phyloP scores from a whole-genome alignment of 2,329 filamentous ascomycete species.

The Talaromyces sp. region DNA sequence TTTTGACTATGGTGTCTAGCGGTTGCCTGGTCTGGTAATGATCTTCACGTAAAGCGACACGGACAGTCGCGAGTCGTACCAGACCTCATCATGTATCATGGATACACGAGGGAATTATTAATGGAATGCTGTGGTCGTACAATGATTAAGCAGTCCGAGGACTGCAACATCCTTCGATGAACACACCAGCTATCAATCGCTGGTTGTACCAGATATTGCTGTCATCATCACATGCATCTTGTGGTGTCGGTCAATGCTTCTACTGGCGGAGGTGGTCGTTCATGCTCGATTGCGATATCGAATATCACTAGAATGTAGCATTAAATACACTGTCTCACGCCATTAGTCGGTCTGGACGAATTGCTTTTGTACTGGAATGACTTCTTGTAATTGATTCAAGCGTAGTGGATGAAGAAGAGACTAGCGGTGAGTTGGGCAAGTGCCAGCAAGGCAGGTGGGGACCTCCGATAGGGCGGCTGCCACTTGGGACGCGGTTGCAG shows the following conservation, averaged over 20 bases:
- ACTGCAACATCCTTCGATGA: too few relatives aligned
- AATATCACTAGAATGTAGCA: neutral
- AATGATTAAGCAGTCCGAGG: too few relatives aligned
- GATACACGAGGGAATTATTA: too few relatives aligned
- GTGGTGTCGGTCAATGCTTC: neutral
- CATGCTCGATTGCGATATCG: neutral
- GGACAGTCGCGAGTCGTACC: too few relatives aligned
- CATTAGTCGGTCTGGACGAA: neutral
- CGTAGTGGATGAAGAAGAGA: neutral
- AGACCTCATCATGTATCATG: too few relatives aligned
- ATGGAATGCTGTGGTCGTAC: too few relatives aligned
- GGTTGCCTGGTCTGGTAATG: too few relatives aligned
- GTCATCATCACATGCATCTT: neutral
- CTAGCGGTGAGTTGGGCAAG: slow-evolving; percentile 8
- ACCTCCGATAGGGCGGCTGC: neutral
- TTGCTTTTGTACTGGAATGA: neutral
- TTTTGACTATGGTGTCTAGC: too few relatives aligned
- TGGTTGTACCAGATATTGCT: neutral
- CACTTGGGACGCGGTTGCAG: slow-evolving; percentile 7
- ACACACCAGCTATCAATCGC: too few relatives aligned
- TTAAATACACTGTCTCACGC: neutral
- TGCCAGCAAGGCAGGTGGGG: slow-evolving; percentile 8
- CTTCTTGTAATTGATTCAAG: neutral
- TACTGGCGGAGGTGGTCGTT: neutral
- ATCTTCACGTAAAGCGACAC: too few relatives aligned